Evolutionary conservation across 768 basidiomycete genomes (phyloP).

Genomic region (Leccinum variicolor): DNA sequence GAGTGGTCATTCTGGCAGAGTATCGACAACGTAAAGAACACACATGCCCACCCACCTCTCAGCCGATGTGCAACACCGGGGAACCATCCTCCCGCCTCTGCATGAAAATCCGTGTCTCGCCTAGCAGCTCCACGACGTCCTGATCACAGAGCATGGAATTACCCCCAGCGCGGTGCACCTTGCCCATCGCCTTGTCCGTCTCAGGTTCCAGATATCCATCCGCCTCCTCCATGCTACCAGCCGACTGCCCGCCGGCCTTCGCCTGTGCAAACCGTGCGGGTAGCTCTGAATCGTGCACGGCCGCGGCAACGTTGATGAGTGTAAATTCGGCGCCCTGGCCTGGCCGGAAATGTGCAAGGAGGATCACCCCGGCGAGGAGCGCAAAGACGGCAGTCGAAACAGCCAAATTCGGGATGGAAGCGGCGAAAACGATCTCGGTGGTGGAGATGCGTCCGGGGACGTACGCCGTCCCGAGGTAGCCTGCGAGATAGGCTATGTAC

Average conservation of each 20-base stretch:
- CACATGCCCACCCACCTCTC: not conserved
- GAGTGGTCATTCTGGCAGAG: not conserved
- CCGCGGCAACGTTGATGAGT: constrained; percentile 19
- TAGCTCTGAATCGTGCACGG: constrained; percentile 24
- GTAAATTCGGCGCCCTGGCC: constrained; percentile 24
- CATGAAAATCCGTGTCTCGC: constrained; percentile 11
- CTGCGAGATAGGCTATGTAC: constrained; percentile 14
- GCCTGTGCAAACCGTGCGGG: constrained; percentile 17
- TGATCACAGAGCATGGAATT: not conserved
- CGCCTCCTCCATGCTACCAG: too few species aligned
- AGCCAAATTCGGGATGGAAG: constrained; percentile 27
- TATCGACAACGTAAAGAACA: not conserved
- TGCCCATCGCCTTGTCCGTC: not conserved
- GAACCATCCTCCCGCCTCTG: constrained; percentile 17
- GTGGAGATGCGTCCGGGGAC: constrained; percentile 28
- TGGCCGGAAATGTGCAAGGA: constrained; percentile 22
- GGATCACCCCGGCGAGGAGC: constrained; percentile 18
- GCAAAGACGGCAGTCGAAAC: constrained; percentile 23
- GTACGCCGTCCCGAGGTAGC: constrained; percentile 25
- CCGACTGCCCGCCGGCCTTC: not conserved
- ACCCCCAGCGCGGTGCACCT: not conserved
- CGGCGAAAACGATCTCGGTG: constrained; percentile 21
- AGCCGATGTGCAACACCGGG: constrained; percentile 15
- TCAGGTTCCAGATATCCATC: not conserved
- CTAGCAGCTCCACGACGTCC: constrained; percentile 7